Conservation (phyloP, 495 filamentous ascomycete species). For the Daldinia vernicosa region DNA sequence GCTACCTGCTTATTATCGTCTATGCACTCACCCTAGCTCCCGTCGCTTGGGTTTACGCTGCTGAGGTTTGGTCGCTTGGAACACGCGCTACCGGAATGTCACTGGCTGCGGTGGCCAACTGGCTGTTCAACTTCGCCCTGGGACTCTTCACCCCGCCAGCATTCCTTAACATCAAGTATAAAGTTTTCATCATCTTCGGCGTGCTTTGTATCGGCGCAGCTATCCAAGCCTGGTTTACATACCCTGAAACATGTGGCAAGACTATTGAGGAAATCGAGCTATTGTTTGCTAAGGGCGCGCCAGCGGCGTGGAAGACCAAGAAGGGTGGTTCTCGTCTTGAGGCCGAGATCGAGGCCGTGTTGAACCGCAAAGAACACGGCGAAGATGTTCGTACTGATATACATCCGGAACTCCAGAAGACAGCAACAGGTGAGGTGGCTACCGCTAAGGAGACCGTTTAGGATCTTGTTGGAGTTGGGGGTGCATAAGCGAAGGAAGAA, state of each 20-base stretch:
- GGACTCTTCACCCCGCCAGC: slow-evolving; percentile 75
- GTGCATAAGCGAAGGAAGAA: neutral
- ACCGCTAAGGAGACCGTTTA: slow-evolving; percentile 34
- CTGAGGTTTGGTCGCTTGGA: slow-evolving; percentile 79
- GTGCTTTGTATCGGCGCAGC: slow-evolving; percentile 71
- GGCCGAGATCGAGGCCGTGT: slow-evolving; percentile 55
- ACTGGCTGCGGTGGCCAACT: slow-evolving; percentile 73
- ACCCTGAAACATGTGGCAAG: slow-evolving; percentile 76
- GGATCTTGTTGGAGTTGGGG: neutral
- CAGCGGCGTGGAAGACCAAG: slow-evolving; percentile 67
- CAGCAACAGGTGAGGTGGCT: slow-evolving; percentile 19
- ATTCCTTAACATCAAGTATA: slow-evolving; percentile 77
- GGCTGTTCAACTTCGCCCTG: slow-evolving; percentile 80
- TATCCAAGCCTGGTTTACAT: slow-evolving; percentile 71
- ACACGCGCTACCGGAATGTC: slow-evolving; percentile 77
- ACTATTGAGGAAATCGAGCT: slow-evolving; percentile 75
- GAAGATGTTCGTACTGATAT: slow-evolving; percentile 39
- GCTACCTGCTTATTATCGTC: slow-evolving; percentile 74
- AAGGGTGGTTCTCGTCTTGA: slow-evolving; percentile 59
- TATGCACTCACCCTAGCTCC: slow-evolving; percentile 77
- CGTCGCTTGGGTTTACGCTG: slow-evolving; percentile 77
- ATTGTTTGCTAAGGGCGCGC: slow-evolving; percentile 66
- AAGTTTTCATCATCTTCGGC: slow-evolving; percentile 79
- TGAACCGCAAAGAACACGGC: slow-evolving; percentile 42
- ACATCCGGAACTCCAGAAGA: slow-evolving; percentile 29